A percentile compares a stretch with the other conserved stretches of the same genome.
Evolutionary conservation across 202 grass and related monocot genomes (phyloP).

Genomic region (Panicum virgatum): DNA sequence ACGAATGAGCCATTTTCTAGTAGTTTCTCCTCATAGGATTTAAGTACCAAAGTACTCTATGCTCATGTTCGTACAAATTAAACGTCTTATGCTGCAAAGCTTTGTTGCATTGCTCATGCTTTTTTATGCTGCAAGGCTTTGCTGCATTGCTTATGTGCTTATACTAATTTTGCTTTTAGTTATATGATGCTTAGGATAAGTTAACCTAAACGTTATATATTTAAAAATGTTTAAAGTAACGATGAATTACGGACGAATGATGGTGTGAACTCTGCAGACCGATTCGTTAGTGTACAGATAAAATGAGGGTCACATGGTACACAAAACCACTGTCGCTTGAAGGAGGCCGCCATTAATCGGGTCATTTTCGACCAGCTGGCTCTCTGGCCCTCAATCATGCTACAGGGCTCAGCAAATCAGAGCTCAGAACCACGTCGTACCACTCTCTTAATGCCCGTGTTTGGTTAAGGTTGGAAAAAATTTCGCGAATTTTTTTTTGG

Average conservation of each 20-base stretch:
- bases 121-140: too few relatives aligned
- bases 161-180: too few relatives aligned
- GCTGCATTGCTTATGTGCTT: too few relatives aligned
- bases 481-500: too few relatives aligned
- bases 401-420: not conserved
- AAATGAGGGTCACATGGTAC: not conserved
- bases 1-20: too few relatives aligned
- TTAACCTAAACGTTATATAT: not conserved
- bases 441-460: not conserved
- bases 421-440: not conserved
- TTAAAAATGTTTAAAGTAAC: not conserved
- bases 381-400: not conserved
- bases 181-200: not conserved
- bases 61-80: too few relatives aligned
- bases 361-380: constrained; percentile 6
- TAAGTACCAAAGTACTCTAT: too few relatives aligned
- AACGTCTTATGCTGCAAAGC: too few relatives aligned
- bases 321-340: not conserved
- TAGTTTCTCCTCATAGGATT: too few relatives aligned
- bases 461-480: too few relatives aligned
- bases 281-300: not conserved
- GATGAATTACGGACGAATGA: too few relatives aligned
- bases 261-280: constrained; percentile 4
- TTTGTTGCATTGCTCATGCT: too few relatives aligned
- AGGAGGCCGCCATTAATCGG: not conserved